Evolutionary conservation across 768 basidiomycete genomes (phyloP), one percentile per base, ranked within the genome.

Genomic region (Leccinum disarticulatum): DNA sequence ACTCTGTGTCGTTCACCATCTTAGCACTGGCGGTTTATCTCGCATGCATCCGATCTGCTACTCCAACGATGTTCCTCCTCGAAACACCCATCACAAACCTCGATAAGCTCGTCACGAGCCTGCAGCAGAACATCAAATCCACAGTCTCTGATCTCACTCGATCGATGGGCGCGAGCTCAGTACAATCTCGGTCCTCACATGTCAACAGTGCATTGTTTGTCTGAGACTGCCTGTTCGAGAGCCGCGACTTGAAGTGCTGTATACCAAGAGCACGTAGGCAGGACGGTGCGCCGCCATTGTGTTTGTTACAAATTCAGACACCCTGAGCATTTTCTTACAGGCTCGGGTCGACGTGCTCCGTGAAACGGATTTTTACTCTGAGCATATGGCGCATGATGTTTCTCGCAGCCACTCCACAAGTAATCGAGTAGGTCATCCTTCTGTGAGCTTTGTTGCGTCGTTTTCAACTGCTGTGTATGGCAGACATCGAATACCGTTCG

Each of bases 261-360:
- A 13, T 98, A 92, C 71, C 97, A 99, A 74, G 97, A 99, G 76
- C 88, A 90, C 68, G 97, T 98, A 38, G 97, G 97, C 13, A 80
- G 97, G 70, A 89, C 89, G 77, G 96, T 97, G 68, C 73, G 87
- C 74, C 28, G 7, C 14, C 35, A 33, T 53, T 46, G 51, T 59
- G 47, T 19, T 58, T 55, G 19, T 48, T 53, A 31, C 52, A 49
- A 55, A 11, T 31, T 54, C 49, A 25, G 46, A 55, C 58, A 61
- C 36, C 47, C 60, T 61, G 56, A 73, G 58, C 54, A 52, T 65
- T 56, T 54, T 60, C 48, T 62, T 43, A 55, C 56, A 67, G 69
- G 59, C 61, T 30, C 68, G 98, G 96, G 87, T 99, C 62, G 93
- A 94, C 68, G 90, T 98, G 27, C 78, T 99, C 49, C 82, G 87